A percentile compares a stretch with the other conserved stretches of the same genome.
phyloP scores from a whole-genome alignment of 192 early-diverging fungal species.

The Paraglomus brasilianum region DNA sequence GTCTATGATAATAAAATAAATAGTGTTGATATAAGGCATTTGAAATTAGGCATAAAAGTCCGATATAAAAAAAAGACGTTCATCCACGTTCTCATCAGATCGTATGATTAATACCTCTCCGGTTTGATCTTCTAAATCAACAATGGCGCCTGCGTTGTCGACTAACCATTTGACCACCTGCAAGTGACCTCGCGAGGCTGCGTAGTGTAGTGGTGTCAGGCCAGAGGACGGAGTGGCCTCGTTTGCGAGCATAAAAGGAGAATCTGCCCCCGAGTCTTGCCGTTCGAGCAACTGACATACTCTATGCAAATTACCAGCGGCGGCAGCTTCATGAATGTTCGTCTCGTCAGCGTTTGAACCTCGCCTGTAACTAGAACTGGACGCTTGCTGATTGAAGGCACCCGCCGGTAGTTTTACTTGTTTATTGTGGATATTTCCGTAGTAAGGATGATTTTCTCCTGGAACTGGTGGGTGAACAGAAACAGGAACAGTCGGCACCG shows the following conservation, averaged over 20 bases:
- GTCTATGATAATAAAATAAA: conserved; percentile 48
- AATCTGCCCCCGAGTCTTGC: conserved; percentile 1
- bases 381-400: background rate
- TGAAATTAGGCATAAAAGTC: background rate
- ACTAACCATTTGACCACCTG: conserved; percentile 56
- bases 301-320: conserved; percentile 15
- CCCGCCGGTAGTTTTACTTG: conserved; percentile 44
- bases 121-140: conserved; percentile 63
- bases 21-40: background rate
- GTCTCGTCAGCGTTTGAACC: background rate
- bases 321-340: conserved; percentile 21
- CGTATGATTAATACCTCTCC: conserved; percentile 54
- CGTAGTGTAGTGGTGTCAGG: conserved; percentile 60
- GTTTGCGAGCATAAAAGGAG: conserved; percentile 30
- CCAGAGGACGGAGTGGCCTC: conserved; percentile 43
- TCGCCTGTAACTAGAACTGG: background rate
- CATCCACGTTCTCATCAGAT: background rate
- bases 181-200: conserved; percentile 57
- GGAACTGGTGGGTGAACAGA: conserved; percentile 58
- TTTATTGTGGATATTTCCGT: conserved; percentile 52
- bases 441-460: conserved; percentile 54
- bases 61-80: no score
- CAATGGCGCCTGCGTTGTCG: conserved; percentile 54
- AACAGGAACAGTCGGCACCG: conserved; percentile 37
- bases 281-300: conserved; percentile 23